These are phyloP conservation scores for Phytophthora colocasiae DNA, from an alignment of 352 stramenopile species.

Conservation along the genomic window DNA sequence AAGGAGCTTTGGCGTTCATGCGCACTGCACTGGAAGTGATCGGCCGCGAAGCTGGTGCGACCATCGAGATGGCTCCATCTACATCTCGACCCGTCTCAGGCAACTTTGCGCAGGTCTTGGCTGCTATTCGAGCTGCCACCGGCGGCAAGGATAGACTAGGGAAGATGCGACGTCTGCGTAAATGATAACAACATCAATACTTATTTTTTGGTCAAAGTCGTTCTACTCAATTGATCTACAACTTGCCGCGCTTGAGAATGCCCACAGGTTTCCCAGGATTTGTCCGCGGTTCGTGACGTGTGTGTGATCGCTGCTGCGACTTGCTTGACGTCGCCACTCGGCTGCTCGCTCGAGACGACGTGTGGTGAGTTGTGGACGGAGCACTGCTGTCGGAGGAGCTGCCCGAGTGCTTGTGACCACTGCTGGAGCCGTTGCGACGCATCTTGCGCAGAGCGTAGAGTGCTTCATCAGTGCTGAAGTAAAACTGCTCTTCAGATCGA, in stretches of 20 bases:
- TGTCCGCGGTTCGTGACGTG: constrained; percentile 31
- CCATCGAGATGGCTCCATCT: constrained; percentile 20
- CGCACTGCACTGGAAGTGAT: constrained; percentile 82
- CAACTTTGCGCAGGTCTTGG: constrained; percentile 74
- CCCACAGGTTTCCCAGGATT: constrained; percentile 58
- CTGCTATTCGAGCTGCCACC: constrained; percentile 51
- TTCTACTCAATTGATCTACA: constrained; percentile 32
- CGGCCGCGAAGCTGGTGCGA: constrained; percentile 65
- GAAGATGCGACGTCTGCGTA: constrained; percentile 32
- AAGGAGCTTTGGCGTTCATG: constrained; percentile 62
- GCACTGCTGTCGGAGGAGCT: constrained; percentile 35
- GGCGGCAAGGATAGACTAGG: constrained; percentile 57
- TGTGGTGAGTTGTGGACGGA: constrained; percentile 12
- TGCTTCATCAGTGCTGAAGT: constrained; percentile 58
- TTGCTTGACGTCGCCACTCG: constrained; percentile 20
- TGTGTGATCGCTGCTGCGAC: constrained; percentile 27
- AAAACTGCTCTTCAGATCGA: constrained; percentile 70
- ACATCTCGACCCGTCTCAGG: constrained; percentile 32
- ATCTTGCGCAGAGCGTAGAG: constrained; percentile 56
- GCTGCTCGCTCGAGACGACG: constrained; percentile 23
- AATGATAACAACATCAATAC: constrained; percentile 35
- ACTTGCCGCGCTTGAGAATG: constrained; percentile 57
- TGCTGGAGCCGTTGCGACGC: constrained; percentile 29
- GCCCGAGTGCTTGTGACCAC: constrained; percentile 24
- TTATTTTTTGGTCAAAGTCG: constrained; percentile 35